These are phyloP conservation scores for Capniomyces stellatus DNA, from an alignment of 371 early-diverging fungal genomes.

Conservation along the genomic window DNA sequence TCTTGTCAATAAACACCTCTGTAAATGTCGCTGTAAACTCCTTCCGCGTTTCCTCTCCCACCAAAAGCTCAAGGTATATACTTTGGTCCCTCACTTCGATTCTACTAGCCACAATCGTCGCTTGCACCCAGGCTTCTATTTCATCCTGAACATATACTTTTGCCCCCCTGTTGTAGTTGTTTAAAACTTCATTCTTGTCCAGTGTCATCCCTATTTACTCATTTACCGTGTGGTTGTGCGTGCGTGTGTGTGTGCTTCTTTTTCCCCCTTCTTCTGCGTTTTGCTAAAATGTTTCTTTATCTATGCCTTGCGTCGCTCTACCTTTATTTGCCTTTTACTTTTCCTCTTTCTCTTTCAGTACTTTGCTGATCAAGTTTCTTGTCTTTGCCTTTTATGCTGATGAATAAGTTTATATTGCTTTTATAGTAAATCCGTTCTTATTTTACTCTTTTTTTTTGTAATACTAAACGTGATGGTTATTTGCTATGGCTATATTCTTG, in stretches of 20 bases:
- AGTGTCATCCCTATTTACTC: neutral
- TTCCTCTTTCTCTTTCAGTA: neutral
- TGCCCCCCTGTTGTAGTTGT: neutral
- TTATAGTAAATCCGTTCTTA: too few relatives aligned
- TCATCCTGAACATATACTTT: conserved; percentile 5
- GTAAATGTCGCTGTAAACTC: conserved; percentile 43
- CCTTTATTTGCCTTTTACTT: neutral
- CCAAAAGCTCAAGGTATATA: neutral
- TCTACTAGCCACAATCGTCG: neutral
- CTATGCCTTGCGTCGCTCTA: neutral
- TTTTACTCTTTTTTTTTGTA: too few relatives aligned
- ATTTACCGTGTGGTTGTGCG: neutral
- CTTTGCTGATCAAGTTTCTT: too few relatives aligned
- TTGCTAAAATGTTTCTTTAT: neutral
- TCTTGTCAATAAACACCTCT: conserved; percentile 43
- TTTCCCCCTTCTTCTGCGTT: neutral
- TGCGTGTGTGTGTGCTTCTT: neutral
- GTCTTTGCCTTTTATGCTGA: too few relatives aligned
- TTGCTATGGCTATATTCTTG: too few relatives aligned
- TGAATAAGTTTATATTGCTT: too few relatives aligned
- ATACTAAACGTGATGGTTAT: too few relatives aligned
- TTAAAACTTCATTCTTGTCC: neutral
- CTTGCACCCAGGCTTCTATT: conserved; percentile 6
- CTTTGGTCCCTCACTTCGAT: neutral
- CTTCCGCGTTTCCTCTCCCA: conserved; percentile 3